phyloP scores from a whole-genome alignment of 129 eudicot species.

The Artemisia annua region DNA sequence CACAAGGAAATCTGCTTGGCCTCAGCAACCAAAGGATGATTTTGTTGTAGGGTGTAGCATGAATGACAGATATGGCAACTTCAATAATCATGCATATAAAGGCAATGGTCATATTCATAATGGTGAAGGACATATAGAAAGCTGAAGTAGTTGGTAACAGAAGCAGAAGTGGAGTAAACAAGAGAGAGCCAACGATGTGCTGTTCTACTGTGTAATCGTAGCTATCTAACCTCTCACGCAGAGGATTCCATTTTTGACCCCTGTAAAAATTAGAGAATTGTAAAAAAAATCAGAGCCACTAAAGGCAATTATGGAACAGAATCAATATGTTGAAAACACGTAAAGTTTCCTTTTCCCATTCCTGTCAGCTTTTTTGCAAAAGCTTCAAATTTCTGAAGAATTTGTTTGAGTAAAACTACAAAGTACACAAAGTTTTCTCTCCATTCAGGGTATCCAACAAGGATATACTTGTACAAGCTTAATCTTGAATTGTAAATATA shows the following conservation, averaged over 20 bases:
- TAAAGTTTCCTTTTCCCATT: too few relatives aligned
- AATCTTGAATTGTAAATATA: too few relatives aligned
- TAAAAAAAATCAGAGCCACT: neutral
- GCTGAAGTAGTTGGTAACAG: conserved; percentile 89
- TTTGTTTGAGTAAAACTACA: too few relatives aligned
- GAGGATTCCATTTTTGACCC: conserved; percentile 95
- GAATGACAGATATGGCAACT: conserved; percentile 62
- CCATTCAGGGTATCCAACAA: too few relatives aligned
- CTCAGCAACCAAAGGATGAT: conserved; percentile 66
- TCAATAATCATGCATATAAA: conserved; percentile 46
- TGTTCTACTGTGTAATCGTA: conserved; percentile 91
- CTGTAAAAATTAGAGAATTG: conserved; percentile 35
- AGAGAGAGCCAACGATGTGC: conserved; percentile 87
- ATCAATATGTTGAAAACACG: neutral
- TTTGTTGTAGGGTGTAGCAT: conserved; percentile 86
- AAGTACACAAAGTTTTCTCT: too few relatives aligned
- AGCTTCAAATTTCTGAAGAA: too few relatives aligned
- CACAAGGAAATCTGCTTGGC: conserved; percentile 78
- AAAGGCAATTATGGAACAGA: neutral
- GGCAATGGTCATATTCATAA: conserved; percentile 54
- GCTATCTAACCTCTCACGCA: conserved; percentile 92
- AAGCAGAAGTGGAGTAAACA: conserved; percentile 85
- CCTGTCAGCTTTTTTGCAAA: too few relatives aligned
- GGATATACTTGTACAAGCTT: too few relatives aligned
- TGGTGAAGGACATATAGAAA: conserved; percentile 86